These are phyloP conservation scores for Solanum virginianum DNA, from an alignment of 257 asterid genomes.

Conservation along the genomic window DNA sequence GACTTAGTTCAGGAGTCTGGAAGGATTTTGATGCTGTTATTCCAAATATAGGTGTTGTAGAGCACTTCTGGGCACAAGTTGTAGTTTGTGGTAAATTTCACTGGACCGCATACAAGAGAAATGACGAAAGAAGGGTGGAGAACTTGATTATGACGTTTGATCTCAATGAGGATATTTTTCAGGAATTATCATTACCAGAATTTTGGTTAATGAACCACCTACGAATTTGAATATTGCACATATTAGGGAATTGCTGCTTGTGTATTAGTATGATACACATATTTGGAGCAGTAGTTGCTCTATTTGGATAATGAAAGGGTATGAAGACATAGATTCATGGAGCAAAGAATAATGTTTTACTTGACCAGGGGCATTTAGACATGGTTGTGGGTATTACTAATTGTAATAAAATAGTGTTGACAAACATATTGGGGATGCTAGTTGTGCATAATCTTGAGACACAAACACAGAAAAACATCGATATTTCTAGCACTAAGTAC, in stretches of 20 bases:
- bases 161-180: too few relatives aligned
- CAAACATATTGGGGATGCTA: background rate
- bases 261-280: background rate
- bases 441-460: background rate
- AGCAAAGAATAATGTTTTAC: background rate
- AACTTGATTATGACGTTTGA: too few relatives aligned
- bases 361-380: background rate
- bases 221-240: background rate
- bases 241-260: background rate
- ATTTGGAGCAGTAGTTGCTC: background rate
- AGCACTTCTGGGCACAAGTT: background rate
- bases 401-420: background rate
- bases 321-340: conserved; percentile 2
- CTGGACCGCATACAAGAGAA: too few relatives aligned
- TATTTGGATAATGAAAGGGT: conserved; percentile 9
- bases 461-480: background rate
- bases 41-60: background rate
- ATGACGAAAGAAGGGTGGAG: too few relatives aligned
- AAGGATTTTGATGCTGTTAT: too few relatives aligned
- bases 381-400: background rate
- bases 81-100: too few relatives aligned
- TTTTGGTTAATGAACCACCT: background rate
- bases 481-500: background rate
- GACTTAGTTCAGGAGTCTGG: too few relatives aligned
- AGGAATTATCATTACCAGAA: background rate